phyloP scores from a whole-genome alignment of 768 basidiomycete genomes.

The Phlebiopsis flavidoalba region DNA sequence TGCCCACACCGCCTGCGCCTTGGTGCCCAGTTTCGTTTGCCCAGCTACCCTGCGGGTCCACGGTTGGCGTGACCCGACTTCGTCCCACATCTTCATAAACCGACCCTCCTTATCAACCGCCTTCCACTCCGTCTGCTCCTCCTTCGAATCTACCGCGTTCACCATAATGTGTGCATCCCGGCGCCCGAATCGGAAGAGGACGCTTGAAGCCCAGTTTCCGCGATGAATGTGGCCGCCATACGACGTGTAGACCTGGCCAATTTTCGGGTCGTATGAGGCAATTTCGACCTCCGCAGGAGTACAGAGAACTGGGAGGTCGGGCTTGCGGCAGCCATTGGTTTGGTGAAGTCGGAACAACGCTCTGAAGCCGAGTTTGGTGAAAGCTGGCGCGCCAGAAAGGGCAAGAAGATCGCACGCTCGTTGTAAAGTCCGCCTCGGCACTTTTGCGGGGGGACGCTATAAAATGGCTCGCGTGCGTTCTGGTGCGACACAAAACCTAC shows the following conservation, averaged over 20 bases:
- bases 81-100: conserved; percentile 63
- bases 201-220: conserved; percentile 84
- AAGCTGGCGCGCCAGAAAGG: background rate
- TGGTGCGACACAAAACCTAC: conserved; percentile 20
- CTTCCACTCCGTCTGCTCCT: conserved; percentile 77
- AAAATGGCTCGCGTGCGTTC: conserved; percentile 4
- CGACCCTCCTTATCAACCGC: conserved; percentile 60
- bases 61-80: conserved; percentile 41
- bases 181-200: conserved; percentile 62
- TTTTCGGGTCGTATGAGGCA: conserved; percentile 73
- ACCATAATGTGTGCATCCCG: conserved; percentile 63
- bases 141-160: conserved; percentile 60
- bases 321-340: conserved; percentile 10
- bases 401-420: background rate
- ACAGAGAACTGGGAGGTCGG: conserved; percentile 68
- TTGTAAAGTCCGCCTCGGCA: conserved; percentile 15
- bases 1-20: conserved; percentile 23
- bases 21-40: conserved; percentile 32
- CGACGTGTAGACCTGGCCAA: conserved; percentile 74
- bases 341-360: background rate
- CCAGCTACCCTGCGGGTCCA: conserved; percentile 32
- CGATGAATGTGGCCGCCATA: conserved; percentile 65
- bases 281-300: conserved; percentile 77
- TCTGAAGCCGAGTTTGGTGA: background rate
- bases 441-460: conserved; percentile 6